Percentiles rank a stretch among this genome's conserved stretches.
These are phyloP conservation scores for Fomitopsis betulina DNA, from an alignment of 1,284 basidiomycete species.

Conservation along the genomic window DNA sequence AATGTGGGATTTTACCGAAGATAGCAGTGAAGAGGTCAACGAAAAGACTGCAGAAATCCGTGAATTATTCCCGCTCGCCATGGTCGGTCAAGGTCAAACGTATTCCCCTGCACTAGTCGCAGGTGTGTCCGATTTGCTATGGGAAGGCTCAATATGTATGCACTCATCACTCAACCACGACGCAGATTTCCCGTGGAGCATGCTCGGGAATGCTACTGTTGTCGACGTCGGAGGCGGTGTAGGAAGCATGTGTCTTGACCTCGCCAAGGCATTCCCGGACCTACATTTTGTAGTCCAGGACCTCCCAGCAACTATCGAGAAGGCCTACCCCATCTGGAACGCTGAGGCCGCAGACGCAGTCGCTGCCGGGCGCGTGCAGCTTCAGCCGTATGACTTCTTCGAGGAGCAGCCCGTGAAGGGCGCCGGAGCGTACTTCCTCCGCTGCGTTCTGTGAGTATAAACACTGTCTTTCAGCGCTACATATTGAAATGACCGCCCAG, in stretches of 20 bases:
- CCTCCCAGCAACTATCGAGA: conserved; percentile 6
- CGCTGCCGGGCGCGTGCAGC: not conserved
- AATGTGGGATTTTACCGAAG: conserved; percentile 10
- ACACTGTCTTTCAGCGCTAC: not conserved
- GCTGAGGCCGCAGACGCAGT: conserved; percentile 3
- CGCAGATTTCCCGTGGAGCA: conserved; percentile 14
- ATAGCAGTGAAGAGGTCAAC: not conserved
- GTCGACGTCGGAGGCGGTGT: conserved; percentile 18
- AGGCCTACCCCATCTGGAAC: conserved; percentile 8
- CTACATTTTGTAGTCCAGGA: conserved; percentile 20
- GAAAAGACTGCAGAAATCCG: not conserved
- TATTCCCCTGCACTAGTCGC: not conserved
- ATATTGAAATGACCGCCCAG: not conserved
- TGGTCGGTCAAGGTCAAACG: conserved; percentile 7
- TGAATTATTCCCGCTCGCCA: conserved; percentile 5
- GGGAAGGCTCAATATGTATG: too few relatives aligned
- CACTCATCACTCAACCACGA: not conserved
- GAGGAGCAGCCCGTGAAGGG: conserved; percentile 22
- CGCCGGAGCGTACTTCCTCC: conserved; percentile 24
- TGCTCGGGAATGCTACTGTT: conserved; percentile 7
- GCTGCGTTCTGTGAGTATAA: conserved; percentile 21
- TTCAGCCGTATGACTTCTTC: conserved; percentile 28
- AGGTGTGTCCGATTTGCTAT: conserved; percentile 1
- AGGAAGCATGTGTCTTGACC: conserved; percentile 10
- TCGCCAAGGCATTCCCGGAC: conserved; percentile 8